Evolutionary conservation across 148 eudicot genomes (phyloP), one percentile per base, ranked within the genome.

Genomic region (Chenopodium berlandieri): DNA sequence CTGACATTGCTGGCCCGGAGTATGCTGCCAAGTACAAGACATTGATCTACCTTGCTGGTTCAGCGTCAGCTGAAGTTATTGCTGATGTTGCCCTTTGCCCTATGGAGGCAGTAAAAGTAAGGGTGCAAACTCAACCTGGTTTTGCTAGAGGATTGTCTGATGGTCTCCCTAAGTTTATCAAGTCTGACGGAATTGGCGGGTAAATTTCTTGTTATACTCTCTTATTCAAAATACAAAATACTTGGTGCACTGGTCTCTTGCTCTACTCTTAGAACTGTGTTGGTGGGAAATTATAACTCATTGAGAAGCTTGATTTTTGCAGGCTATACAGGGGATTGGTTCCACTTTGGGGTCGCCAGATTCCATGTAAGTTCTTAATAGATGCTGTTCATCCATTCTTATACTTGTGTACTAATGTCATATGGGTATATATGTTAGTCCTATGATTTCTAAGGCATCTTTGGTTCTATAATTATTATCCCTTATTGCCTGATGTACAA

Each of bases 71-170:
- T 80, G 97, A 94, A 87, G 85, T 90, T 73, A 94, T 94, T 84
- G 98, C 98, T 0, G 98, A 92, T 88, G 50, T 92, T 84, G 98
- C 98, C 65, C 93, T 94, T 78, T 94, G 98, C 84, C 98, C 98
- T 84, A 63, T 94, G 48, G 98, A 94, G 85, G 98, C 98, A 17
- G 98, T 94, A 22, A 94, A 94, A 85, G 98, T 94, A 84, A 90
- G 98, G 66, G 98, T 94, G 65, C 98, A 94, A 82, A 94, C 98
- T 20, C 97, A 94, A 81, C 98, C 98, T 90, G 98, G 98, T 60
- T 94, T 94, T 86, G 98, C 98, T 22, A 88, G 91, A 85, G 94
- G 96, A 6, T 32, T 92, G 88, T 37, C 88, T 78, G 96, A 92
- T 86, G 96, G 96, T 16, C 52, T 92, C 30, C 96, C 96, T 50